These are phyloP conservation scores for Drosera spatulata DNA, from an alignment of 179 eudicot genomes.

Conservation along the genomic window DNA sequence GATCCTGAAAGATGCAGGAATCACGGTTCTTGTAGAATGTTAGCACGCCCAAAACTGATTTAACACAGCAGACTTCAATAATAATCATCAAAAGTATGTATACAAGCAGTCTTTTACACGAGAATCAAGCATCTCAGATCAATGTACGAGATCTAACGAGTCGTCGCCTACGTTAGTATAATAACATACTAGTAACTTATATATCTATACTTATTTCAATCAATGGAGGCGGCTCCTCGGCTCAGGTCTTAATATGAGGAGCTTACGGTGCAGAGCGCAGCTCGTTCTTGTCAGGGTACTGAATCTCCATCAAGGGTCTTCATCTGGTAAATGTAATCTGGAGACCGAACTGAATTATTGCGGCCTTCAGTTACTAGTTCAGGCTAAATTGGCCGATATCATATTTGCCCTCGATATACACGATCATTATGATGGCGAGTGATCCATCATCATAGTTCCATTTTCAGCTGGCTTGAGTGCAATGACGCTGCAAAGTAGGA, in stretches of 20 bases:
- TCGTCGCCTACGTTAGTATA: constrained; percentile 20
- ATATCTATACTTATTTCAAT: not conserved
- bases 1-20: too few relatives aligned
- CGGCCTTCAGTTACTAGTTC: constrained; percentile 4
- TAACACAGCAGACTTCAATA: not conserved
- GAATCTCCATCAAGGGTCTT: constrained; percentile 18
- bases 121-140: constrained; percentile 12
- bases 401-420: constrained; percentile 38
- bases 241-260: not conserved
- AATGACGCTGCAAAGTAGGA: constrained; percentile 40
- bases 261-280: not conserved
- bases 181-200: not conserved
- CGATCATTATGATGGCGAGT: constrained; percentile 4
- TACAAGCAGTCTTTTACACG: constrained; percentile 2
- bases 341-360: constrained; percentile 24
- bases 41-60: too few relatives aligned
- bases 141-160: constrained; percentile 1
- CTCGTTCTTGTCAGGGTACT: not conserved
- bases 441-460: constrained; percentile 47
- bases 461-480: constrained; percentile 59
- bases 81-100: not conserved
- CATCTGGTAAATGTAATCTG: constrained; percentile 15
- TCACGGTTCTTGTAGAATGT: too few relatives aligned
- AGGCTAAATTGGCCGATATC: constrained; percentile 18
- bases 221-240: not conserved